Evolutionary conservation across 208 protist genomes (phyloP), one percentile per base, ranked within the genome.

Genomic region (Angomonas deanei): DNA sequence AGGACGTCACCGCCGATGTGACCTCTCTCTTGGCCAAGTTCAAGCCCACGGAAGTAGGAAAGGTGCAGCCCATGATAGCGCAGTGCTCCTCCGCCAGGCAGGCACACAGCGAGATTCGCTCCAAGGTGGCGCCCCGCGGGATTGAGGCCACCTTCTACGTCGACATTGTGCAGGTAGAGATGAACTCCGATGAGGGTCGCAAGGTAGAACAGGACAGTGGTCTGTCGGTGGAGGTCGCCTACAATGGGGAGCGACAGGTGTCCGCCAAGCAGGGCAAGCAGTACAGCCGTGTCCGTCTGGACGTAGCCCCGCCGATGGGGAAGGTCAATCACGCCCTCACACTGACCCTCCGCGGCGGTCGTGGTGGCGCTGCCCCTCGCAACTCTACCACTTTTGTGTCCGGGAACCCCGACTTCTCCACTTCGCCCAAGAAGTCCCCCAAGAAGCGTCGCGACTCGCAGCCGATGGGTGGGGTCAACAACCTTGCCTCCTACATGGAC

Each of bases 11-110:
- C 28, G 64, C 67, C 21, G 88, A 94, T 68, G 85, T 92, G 27
- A 79, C 72, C 17, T 82, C 81, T 62, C 72, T 94, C 21, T 19
- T 94, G 59, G 64, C 61, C 19, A 92, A 92, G 72, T 88, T 78
- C 66, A 28, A 49, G 17, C 81, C 88, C 19, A 59, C 74, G 30
- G 68, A 89, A 30, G 52, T 87, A 49, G 34, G 70, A 0, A 75
- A 72, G 61, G 85, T 82, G 50, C 88, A 94, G 61, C 74, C 81
- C 24, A 64, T 88, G 55, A 91, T 94, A 33, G 76, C 82, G 17
- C 53, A 82, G 50, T 76, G 72, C 42, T 54, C 70, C 26, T 89
- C 83, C 15, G 48, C 89, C 39, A 74, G 71, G 56, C 66, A 78
- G 24, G 85, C 85, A 0, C 85, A 94, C 66, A 36, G 56, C 0